phyloP scores from a whole-genome alignment of 2,329 filamentous ascomycete species.

The Pseudopithomyces maydicus region DNA sequence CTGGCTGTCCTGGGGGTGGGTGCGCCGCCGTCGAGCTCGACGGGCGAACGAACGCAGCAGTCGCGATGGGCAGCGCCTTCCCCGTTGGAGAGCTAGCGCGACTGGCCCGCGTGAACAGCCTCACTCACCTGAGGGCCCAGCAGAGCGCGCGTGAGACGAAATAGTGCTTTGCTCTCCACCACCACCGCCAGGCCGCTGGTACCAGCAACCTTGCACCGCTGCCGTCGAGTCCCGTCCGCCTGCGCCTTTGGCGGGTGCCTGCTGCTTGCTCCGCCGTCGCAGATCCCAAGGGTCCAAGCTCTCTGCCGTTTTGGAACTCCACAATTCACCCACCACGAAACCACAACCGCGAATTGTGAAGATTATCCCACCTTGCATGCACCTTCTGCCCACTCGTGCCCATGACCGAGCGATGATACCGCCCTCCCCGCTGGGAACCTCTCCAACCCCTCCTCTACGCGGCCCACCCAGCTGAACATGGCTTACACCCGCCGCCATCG shows the following conservation, averaged over 20 bases:
- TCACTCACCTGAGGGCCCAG: constrained; percentile 14
- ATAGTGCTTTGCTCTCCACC: not conserved
- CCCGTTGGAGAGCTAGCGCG: constrained; percentile 13
- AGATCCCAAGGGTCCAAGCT: constrained; percentile 20
- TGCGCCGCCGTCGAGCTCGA: not conserved
- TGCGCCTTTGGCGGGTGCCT: constrained; percentile 19
- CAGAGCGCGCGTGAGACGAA: constrained; percentile 26
- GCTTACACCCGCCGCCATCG: constrained; percentile 41
- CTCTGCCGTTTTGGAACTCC: constrained; percentile 15
- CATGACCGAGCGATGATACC: constrained; percentile 5
- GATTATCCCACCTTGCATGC: not conserved
- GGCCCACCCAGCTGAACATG: constrained; percentile 40
- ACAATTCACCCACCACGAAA: constrained; percentile 7
- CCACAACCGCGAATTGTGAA: not conserved
- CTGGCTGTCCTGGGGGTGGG: not conserved
- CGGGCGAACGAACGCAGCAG: not conserved
- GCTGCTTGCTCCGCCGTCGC: constrained; percentile 12
- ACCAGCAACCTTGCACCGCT: constrained; percentile 6
- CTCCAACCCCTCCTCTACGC: constrained; percentile 21
- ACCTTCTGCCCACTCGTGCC: not conserved
- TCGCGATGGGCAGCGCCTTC: constrained; percentile 14
- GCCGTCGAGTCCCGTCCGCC: not conserved
- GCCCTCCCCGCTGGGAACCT: constrained; percentile 3
- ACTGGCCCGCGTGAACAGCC: constrained; percentile 23
- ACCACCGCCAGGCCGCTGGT: not conserved